phyloP scores from a whole-genome alignment of 2,329 filamentous ascomycete genomes.

The Ophiostoma sp. region DNA sequence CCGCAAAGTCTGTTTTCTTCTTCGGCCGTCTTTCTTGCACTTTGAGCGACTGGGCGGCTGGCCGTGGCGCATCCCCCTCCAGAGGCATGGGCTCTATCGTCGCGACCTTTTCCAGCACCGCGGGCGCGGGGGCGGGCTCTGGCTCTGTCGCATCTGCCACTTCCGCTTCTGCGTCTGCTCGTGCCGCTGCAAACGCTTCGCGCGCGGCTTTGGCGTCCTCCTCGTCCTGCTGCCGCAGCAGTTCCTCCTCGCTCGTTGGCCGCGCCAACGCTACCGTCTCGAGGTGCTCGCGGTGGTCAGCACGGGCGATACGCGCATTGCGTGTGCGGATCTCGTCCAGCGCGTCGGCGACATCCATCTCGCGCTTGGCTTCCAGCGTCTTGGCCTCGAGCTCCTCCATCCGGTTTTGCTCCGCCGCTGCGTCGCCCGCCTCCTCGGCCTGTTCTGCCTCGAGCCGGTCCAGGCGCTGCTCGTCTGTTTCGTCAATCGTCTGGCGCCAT shows the following conservation, averaged over 20 bases:
- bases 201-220: conserved; percentile 81
- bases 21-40: conserved; percentile 73
- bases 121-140: not conserved
- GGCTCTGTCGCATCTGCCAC: conserved; percentile 35
- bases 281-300: conserved; percentile 61
- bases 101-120: too few relatives aligned
- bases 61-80: conserved; percentile 22
- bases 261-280: conserved; percentile 50
- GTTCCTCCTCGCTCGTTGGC: conserved; percentile 53
- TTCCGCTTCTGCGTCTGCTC: conserved; percentile 43
- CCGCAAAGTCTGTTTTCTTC: conserved; percentile 77
- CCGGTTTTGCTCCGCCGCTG: conserved; percentile 66
- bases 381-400: conserved; percentile 96
- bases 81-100: too few relatives aligned
- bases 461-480: conserved; percentile 81
- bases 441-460: conserved; percentile 77
- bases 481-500: conserved; percentile 64
- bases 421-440: conserved; percentile 42
- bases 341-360: conserved; percentile 96
- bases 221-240: conserved; percentile 62
- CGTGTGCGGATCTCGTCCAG: conserved; percentile 88
- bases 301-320: conserved; percentile 80
- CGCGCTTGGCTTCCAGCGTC: conserved; percentile 82
- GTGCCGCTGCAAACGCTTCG: conserved; percentile 64
- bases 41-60: conserved; percentile 37